Evolutionary conservation across 176 grass and related monocot species (phyloP), one percentile per base, ranked within the genome.

Genomic region (Oryza australiensis): DNA sequence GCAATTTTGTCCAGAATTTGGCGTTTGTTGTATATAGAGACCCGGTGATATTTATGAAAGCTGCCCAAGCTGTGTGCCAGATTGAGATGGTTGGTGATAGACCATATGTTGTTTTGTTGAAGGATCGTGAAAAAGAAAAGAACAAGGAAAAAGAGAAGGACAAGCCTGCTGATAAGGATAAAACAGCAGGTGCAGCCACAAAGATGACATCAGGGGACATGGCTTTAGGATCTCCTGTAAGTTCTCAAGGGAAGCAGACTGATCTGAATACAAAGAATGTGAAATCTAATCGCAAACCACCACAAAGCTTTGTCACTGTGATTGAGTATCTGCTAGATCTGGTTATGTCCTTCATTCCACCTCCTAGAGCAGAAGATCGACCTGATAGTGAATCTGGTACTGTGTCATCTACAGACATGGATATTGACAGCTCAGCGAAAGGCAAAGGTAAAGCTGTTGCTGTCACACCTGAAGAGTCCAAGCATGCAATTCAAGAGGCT

Each of bases 1-100:
- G 93, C 22, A 99, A 86, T 79, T 99, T 99, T 90, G 85, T 99
- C 30, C 93, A 95, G 80, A 99, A 84, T 81, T 89, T 99, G 64
- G 81, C 89, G 24, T 85, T 89, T 91, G 96, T 99, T 82, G 92
- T 99, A 64, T 92, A 90, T 42, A 83, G 93, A 80, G 93, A 99
- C 22, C 96, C 93, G 26, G 82, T 85, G 23, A 90, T 99, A 71
- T 99, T 99, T 81, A 91, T 99, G 86, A 90, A 91, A 88, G 96
- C 96, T 66, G 89, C 96, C 43, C 96, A 86, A 76, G 85, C 90
- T 94, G 93, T 95, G 70, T 99, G 96, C 82, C 93, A 91, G 80
- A 91, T 99, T 88, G 96, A 99, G 79, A 99, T 93, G 93, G 82
- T 99, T 34, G 96, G 96, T 35, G 96, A 99, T 62, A 88, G 96